These are phyloP conservation scores for Ophiognomonia clavigignenti-juglandacearum DNA, from an alignment of 2,329 filamentous ascomycete species.

Conservation along the genomic window DNA sequence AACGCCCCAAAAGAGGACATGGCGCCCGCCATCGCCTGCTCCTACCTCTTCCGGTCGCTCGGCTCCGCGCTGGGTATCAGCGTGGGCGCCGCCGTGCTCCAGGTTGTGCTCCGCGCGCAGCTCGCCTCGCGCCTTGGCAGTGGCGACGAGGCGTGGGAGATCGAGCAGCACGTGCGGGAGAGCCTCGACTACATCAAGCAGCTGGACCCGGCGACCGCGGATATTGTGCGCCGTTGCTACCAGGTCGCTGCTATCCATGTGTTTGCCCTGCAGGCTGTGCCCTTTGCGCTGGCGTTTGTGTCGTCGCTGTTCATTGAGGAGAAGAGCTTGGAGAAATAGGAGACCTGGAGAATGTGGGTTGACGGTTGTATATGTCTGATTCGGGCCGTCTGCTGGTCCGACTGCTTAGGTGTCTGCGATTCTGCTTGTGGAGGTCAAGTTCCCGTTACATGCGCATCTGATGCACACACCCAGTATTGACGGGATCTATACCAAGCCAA, in stretches of 20 bases:
- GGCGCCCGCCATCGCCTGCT: slow-evolving; percentile 72
- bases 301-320: slow-evolving; percentile 51
- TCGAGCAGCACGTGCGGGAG: slow-evolving; percentile 64
- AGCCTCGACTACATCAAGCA: slow-evolving; percentile 64
- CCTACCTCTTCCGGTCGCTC: slow-evolving; percentile 74
- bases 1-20: slow-evolving; percentile 64
- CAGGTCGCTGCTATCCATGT: slow-evolving; percentile 39
- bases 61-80: slow-evolving; percentile 73
- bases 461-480: too few species aligned
- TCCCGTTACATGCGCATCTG: too few species aligned
- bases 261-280: slow-evolving; percentile 32
- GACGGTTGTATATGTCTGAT: too few species aligned
- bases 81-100: slow-evolving; percentile 66
- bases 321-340: slow-evolving; percentile 42
- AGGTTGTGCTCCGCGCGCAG: slow-evolving; percentile 58
- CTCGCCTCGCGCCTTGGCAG: slow-evolving; percentile 49
- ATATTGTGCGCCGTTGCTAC: slow-evolving; percentile 63
- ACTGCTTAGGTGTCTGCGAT: too few species aligned
- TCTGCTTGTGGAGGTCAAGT: too few species aligned
- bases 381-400: too few species aligned
- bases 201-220: slow-evolving; percentile 55
- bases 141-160: slow-evolving; percentile 55
- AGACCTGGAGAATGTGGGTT: too few species aligned
- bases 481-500: too few species aligned
- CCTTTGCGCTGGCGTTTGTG: slow-evolving; percentile 34